Conservation (phyloP, 805 yeast species). For the Suhomyces tanzawaensis region DNA sequence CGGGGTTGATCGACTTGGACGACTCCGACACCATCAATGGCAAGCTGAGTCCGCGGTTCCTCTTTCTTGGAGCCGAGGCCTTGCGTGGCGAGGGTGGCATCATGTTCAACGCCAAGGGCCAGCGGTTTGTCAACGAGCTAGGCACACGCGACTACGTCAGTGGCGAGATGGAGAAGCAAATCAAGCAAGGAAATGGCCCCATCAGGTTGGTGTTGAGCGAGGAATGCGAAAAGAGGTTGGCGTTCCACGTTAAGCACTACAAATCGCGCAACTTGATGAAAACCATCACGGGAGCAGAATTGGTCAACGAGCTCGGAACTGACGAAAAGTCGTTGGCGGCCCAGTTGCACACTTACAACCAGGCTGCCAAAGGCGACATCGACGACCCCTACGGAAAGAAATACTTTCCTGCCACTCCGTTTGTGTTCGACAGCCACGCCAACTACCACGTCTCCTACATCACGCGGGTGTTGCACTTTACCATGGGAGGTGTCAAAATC, state of each 20-base stretch:
- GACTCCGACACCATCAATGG: slow-evolving; percentile 45
- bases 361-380: slow-evolving; percentile 37
- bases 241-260: slow-evolving; percentile 56
- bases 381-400: slow-evolving; percentile 45
- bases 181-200: slow-evolving; percentile 41
- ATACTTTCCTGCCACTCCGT: slow-evolving; percentile 49
- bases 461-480: slow-evolving; percentile 60
- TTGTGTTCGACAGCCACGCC: slow-evolving; percentile 28
- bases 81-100: slow-evolving; percentile 67
- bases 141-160: slow-evolving; percentile 61
- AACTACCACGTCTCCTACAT: slow-evolving; percentile 51
- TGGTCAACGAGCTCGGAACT: slow-evolving; percentile 41
- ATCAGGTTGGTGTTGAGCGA: slow-evolving; percentile 50
- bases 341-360: slow-evolving; percentile 42
- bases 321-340: slow-evolving; percentile 24
- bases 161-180: slow-evolving; percentile 50
- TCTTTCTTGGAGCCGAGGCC: slow-evolving; percentile 64
- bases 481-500: slow-evolving; percentile 69
- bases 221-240: slow-evolving; percentile 43
- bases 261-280: slow-evolving; percentile 54
- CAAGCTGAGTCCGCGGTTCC: slow-evolving; percentile 44
- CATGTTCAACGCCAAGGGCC: slow-evolving; percentile 49
- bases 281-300: slow-evolving; percentile 41
- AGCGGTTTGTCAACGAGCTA: slow-evolving; percentile 59
- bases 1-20: slow-evolving; percentile 53